A percentile compares a stretch with the other conserved stretches of the same genome.
Evolutionary conservation across 495 filamentous ascomycete species (phyloP).

Genomic region (Aspergillus homomorphus): DNA sequence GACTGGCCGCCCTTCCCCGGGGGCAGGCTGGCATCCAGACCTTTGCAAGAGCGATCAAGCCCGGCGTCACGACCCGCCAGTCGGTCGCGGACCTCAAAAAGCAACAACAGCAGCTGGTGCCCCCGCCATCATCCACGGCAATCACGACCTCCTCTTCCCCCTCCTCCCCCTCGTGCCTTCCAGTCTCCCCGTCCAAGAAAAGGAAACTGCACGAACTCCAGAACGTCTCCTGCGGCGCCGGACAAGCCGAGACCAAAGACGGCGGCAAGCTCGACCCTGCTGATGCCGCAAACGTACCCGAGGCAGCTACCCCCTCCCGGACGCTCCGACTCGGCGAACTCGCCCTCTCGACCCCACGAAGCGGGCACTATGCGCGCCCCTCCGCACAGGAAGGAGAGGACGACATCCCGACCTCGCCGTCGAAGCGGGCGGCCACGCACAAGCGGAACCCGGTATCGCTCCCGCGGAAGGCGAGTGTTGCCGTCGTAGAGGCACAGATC

Average conservation of each 20-base stretch:
- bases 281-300: neutral
- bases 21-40: constrained; percentile 36
- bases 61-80: constrained; percentile 27
- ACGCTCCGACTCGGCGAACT: constrained; percentile 39
- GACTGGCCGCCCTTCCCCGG: constrained; percentile 31
- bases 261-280: constrained; percentile 3
- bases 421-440: constrained; percentile 23
- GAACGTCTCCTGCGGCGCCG: constrained; percentile 26
- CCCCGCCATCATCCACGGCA: neutral
- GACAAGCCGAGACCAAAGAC: neutral
- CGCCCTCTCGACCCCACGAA: constrained; percentile 37
- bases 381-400: constrained; percentile 20
- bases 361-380: constrained; percentile 33
- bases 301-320: constrained; percentile 36
- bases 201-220: constrained; percentile 44
- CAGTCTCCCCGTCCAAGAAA: constrained; percentile 47
- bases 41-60: constrained; percentile 45
- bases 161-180: constrained; percentile 10
- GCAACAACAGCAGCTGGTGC: neutral
- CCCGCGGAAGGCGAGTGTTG: neutral
- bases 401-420: constrained; percentile 27
- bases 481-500: constrained; percentile 9
- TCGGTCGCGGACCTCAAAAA: constrained; percentile 22
- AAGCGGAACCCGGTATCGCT: neutral
- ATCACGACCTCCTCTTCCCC: constrained; percentile 2